phyloP scores from a whole-genome alignment of 1,284 basidiomycete genomes.

The Melampsora larici-populina region DNA sequence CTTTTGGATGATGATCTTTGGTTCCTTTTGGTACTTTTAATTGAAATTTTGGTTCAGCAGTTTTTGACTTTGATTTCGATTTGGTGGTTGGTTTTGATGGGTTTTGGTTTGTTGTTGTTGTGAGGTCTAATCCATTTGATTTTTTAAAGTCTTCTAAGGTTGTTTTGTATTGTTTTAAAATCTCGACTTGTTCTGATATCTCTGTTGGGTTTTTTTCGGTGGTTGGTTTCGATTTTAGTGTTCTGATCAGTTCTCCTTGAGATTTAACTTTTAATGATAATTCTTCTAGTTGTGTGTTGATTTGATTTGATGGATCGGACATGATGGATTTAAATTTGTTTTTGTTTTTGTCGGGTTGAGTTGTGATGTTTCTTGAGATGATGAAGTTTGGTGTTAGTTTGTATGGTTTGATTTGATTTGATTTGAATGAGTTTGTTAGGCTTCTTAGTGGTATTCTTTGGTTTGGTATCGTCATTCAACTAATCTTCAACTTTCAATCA shows the following conservation, averaged over 20 bases:
- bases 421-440: too few species aligned
- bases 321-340: too few species aligned
- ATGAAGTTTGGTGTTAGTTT: too few species aligned
- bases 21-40: constrained; percentile 68
- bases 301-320: too few species aligned
- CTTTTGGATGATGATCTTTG: constrained; percentile 88
- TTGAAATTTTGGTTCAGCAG: constrained; percentile 10
- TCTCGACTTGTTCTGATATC: constrained; percentile 8
- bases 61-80: neutral
- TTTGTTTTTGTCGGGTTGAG: too few species aligned
- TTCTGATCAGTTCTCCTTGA: constrained; percentile 21
- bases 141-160: constrained; percentile 16
- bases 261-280: constrained; percentile 15
- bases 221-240: constrained; percentile 4
- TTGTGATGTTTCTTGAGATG: too few species aligned
- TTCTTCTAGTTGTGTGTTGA: neutral
- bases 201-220: neutral
- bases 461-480: too few species aligned
- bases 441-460: too few species aligned
- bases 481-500: too few species aligned
- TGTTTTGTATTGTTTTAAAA: constrained; percentile 19
- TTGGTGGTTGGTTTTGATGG: neutral
- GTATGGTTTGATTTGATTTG: too few species aligned
- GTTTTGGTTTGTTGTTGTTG: neutral
- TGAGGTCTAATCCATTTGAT: neutral